Base-by-base conservation (phyloP, 805 yeast genomes). In the Torulaspora delbrueckii region DNA sequence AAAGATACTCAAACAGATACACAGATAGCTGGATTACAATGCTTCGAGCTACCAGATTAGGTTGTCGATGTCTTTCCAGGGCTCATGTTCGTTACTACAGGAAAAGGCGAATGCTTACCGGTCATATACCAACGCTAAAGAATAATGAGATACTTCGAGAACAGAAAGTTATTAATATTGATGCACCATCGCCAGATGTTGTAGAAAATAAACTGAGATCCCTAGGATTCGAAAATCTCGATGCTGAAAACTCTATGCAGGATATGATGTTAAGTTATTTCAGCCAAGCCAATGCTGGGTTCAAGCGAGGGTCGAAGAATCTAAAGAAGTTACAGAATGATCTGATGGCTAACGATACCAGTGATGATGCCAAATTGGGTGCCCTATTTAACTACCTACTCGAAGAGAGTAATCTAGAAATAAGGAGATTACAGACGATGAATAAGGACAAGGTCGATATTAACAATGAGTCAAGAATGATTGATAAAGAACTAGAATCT, bases 261-360 rank as follows among this genome's bases (percentile, higher is more conserved):
- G 54, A 57, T 14, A 25, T 53, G 24, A 40, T 62, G 23, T 23
- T 59, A 14, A 47, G 53, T n/a, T 63, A 62, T 43, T 46, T 63
- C 22, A 50, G 58, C 19, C 46, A 51, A 28, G 45, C 53, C 4
- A 56, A 56, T 46, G 45, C 59, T 12, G 55, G 50, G 1, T 60
- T 57, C 40, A 57, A 56, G 42, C 54, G 54, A 48, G 54, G 61
- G 22, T 37, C 45, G 8, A 49, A 53, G 23, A 54, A 60, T 42
- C 49, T 58, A 4, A 50, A 51, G 14, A 45, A 26, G 13, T 43
- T 62, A 18, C 46, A 51, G 28, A 22, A 37, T 13, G 23, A 32
- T 8, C 36, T 51, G 16, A 46, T 35, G n/a, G 37, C 35, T 13
- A 45, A 32, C 19, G 36, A 40, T 1, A 8, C 30, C 8, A 35